These are phyloP conservation scores for Massariosphaeria phaeospora DNA, from an alignment of 495 filamentous ascomycete species.

Conservation along the genomic window DNA sequence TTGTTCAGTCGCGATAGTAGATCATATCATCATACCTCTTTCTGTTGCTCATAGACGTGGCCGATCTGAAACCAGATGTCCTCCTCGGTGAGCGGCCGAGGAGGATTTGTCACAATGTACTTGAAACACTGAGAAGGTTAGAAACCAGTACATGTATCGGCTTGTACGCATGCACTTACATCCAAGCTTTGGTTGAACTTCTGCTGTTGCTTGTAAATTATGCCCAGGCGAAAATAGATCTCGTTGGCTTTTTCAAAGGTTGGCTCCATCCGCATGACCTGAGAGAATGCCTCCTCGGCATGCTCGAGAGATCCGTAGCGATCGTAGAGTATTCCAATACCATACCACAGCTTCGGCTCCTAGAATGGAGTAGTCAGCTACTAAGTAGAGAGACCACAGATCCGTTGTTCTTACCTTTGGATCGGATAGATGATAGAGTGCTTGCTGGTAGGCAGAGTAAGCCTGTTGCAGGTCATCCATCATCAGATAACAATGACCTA, in stretches of 20 bases:
- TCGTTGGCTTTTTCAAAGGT: conserved; percentile 99
- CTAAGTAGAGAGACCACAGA: not conserved
- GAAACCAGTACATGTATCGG: not conserved
- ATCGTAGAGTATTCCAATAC: conserved; percentile 96
- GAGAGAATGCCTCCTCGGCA: conserved; percentile 96
- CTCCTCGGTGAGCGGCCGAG: conserved; percentile 88
- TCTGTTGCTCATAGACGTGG: conserved; percentile 97
- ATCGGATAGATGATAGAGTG: conserved; percentile 86
- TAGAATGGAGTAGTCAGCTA: conserved; percentile 40
- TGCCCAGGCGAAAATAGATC: conserved; percentile 96
- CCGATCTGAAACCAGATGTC: conserved; percentile 99
- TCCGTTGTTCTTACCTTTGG: conserved; percentile 65
- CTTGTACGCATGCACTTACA: conserved; percentile 60
- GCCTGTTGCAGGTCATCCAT: conserved; percentile 98
- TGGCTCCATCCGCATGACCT: conserved; percentile 98
- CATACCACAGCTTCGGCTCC: conserved; percentile 99
- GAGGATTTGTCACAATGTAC: conserved; percentile 93
- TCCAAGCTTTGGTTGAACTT: conserved; percentile 91
- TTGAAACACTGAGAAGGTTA: conserved; percentile 73
- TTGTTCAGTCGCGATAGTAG: too few species aligned
- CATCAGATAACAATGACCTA: conserved; percentile 96
- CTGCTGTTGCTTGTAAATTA: conserved; percentile 98
- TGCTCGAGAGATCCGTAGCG: conserved; percentile 95
- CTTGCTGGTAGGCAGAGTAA: conserved; percentile 96
- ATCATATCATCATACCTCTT: conserved; percentile 66